A percentile compares a stretch with the other conserved stretches of the same genome.
Conservation (phyloP, 2,329 filamentous ascomycete species). For the Raffaelea arxii region DNA sequence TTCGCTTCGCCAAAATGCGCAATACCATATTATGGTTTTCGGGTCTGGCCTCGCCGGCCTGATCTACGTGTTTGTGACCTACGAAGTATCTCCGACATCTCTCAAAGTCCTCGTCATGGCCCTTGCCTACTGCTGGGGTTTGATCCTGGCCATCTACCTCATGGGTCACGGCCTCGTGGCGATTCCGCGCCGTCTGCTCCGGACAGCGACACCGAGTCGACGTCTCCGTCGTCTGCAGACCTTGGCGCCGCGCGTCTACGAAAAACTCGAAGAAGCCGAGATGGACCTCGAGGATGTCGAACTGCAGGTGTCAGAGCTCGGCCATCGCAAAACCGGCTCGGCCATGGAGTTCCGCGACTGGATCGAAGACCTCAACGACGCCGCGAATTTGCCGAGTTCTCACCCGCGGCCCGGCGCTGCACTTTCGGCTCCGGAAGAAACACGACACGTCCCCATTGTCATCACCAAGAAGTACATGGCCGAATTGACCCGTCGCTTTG, state of each 20-base stretch:
- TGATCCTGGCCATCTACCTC: constrained; percentile 85
- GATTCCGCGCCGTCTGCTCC: constrained; percentile 72
- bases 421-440: constrained; percentile 31
- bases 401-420: constrained; percentile 32
- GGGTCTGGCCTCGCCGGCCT: constrained; percentile 61
- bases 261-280: constrained; percentile 78
- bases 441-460: constrained; percentile 57
- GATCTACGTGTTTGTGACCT: constrained; percentile 73
- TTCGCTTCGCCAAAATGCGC: constrained; percentile 76
- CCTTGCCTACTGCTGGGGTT: constrained; percentile 85
- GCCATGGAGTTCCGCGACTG: constrained; percentile 74
- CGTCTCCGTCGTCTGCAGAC: constrained; percentile 66
- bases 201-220: constrained; percentile 66
- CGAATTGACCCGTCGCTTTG: constrained; percentile 73
- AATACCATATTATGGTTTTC: constrained; percentile 77
- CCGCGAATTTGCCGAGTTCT: constrained; percentile 58
- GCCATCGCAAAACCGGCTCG: constrained; percentile 69
- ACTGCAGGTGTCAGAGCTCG: constrained; percentile 67
- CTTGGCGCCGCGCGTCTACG: constrained; percentile 72
- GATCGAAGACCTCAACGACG: constrained; percentile 89
- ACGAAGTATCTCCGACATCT: constrained; percentile 60
- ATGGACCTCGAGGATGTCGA: constrained; percentile 73
- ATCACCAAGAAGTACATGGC: constrained; percentile 91
- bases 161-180: constrained; percentile 97
- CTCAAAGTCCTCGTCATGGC: constrained; percentile 87